A percentile compares a stretch with the other conserved stretches of the same genome.
phyloP scores from a whole-genome alignment of 176 grass and related monocot species.

The Stipa capillata region DNA sequence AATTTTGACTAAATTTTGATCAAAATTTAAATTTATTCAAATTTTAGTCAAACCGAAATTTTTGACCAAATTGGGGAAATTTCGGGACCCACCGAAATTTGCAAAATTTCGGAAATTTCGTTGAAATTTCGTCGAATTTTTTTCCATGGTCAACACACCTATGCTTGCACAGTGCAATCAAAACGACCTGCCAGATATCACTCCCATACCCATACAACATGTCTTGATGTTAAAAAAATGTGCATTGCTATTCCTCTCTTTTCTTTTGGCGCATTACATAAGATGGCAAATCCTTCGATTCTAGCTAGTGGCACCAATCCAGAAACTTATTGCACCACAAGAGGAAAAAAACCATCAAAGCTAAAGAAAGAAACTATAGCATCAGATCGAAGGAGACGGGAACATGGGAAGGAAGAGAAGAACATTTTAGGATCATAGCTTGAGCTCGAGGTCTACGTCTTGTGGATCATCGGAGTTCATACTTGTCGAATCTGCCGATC shows the following conservation, averaged over 20 bases:
- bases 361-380: conserved; percentile 19
- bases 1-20: too few species aligned
- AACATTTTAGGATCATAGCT: conserved; percentile 46
- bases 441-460: conserved; percentile 74
- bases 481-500: conserved; percentile 43
- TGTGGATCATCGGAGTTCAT: conserved; percentile 51
- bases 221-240: conserved; percentile 10
- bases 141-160: too few species aligned
- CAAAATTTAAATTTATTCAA: too few species aligned
- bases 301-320: conserved; percentile 34
- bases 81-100: too few species aligned
- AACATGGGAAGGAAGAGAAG: background rate
- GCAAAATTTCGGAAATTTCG: too few species aligned
- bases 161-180: conserved; percentile 37
- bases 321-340: conserved; percentile 57
- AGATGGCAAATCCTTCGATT: conserved; percentile 26
- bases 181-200: conserved; percentile 27
- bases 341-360: conserved; percentile 10
- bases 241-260: conserved; percentile 26
- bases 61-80: too few species aligned
- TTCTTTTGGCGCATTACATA: conserved; percentile 25
- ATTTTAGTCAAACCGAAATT: too few species aligned
- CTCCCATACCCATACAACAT: background rate
- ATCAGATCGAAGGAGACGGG: conserved; percentile 7
- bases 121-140: too few species aligned